phyloP scores from a whole-genome alignment of 2,329 filamentous ascomycete species.

The Phialocephala sp. region DNA sequence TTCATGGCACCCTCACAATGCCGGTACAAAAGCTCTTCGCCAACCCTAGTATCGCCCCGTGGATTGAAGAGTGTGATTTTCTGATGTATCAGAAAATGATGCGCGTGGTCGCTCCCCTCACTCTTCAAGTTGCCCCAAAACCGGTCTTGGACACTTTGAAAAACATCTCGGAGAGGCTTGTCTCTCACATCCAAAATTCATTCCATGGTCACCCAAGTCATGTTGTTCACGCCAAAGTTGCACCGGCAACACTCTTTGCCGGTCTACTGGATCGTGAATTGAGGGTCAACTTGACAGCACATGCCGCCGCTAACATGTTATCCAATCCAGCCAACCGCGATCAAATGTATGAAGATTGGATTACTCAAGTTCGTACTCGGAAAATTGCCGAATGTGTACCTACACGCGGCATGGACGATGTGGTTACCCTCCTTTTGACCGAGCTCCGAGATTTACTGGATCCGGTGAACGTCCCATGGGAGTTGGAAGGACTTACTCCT shows the following conservation, averaged over 20 bases:
- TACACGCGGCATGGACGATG: constrained; percentile 68
- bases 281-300: constrained; percentile 89
- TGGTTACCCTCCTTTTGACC: constrained; percentile 64
- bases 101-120: constrained; percentile 85
- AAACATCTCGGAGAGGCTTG: constrained; percentile 82
- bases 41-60: constrained; percentile 79
- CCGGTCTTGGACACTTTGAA: constrained; percentile 85
- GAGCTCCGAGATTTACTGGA: constrained; percentile 76
- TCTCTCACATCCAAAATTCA: constrained; percentile 80
- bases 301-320: constrained; percentile 91
- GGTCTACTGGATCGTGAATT: constrained; percentile 85
- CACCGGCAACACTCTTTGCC: constrained; percentile 87
- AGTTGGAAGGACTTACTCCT: constrained; percentile 64
- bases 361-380: constrained; percentile 66
- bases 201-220: constrained; percentile 86
- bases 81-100: constrained; percentile 98
- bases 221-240: constrained; percentile 84
- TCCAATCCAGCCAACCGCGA: constrained; percentile 88
- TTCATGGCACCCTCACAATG: constrained; percentile 94
- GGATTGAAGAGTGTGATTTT: constrained; percentile 97
- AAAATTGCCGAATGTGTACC: constrained; percentile 70
- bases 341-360: constrained; percentile 95
- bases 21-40: constrained; percentile 93
- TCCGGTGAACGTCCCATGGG: constrained; percentile 69
- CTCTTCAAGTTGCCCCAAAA: constrained; percentile 88